Conservation (phyloP, 441 rosid genomes). For the Manihot esculenta region DNA sequence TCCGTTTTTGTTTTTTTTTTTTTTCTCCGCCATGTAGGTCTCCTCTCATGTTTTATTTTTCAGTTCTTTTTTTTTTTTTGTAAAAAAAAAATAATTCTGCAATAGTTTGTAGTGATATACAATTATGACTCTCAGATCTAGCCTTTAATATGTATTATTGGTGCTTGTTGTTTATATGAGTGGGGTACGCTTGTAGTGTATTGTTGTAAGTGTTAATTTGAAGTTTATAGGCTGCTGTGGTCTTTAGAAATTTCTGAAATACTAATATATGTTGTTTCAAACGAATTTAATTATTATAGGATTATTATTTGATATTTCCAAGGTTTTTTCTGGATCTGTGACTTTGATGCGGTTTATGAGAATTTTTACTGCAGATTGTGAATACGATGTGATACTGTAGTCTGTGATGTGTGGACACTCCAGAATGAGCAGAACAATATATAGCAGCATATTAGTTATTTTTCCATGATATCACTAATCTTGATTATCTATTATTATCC, state of each 20-base stretch:
- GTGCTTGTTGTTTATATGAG: not conserved
- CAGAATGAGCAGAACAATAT: not conserved
- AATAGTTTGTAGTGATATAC: not conserved
- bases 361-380: not conserved
- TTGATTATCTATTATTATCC: not conserved
- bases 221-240: not conserved
- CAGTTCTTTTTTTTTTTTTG: not conserved
- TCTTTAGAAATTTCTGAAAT: not conserved
- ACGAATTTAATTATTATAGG: not conserved
- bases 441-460: not conserved
- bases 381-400: not conserved
- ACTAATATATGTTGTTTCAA: not conserved
- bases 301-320: not conserved
- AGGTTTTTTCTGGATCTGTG: not conserved
- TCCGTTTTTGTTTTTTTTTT: not conserved
- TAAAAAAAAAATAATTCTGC: no score
- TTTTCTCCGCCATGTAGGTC: no score
- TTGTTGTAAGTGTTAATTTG: not conserved
- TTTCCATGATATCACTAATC: not conserved
- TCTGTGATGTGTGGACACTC: not conserved
- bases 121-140: slow-evolving; percentile 26
- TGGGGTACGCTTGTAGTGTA: not conserved
- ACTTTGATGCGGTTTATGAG: not conserved
- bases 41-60: no score
- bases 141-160: not conserved